phyloP scores from a whole-genome alignment of 768 basidiomycete genomes.

The Collybiopsis confluens region DNA sequence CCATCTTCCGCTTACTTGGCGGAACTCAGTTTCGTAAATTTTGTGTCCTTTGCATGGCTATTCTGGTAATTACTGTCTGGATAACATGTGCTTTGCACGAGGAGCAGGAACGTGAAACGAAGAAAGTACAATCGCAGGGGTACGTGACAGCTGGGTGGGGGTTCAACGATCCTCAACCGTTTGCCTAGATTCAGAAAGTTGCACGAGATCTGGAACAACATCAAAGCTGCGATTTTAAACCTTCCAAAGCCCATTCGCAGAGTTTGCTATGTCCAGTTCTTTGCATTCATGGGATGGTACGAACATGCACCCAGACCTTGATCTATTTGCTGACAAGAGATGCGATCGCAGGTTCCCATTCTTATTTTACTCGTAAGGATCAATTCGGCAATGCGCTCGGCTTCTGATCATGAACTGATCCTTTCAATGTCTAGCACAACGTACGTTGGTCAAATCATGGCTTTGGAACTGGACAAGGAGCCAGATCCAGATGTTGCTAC shows the following conservation, averaged over 20 bases:
- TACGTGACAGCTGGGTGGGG: too few species aligned
- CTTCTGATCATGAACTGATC: too few species aligned
- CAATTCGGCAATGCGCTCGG: conserved; percentile 5
- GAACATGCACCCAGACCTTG: conserved; percentile 17
- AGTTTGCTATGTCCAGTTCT: conserved; percentile 91
- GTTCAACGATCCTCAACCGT: too few species aligned
- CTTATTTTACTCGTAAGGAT: conserved; percentile 79
- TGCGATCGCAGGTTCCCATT: conserved; percentile 75
- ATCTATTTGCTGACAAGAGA: conserved; percentile 6
- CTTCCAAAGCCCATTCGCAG: conserved; percentile 82
- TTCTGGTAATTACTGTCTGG: conserved; percentile 78
- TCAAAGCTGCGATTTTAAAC: conserved; percentile 63
- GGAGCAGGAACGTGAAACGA: conserved; percentile 68
- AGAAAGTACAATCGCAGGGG: conserved; percentile 38
- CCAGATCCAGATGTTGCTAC: conserved; percentile 84
- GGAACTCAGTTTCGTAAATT: conserved; percentile 96
- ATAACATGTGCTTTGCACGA: conserved; percentile 85
- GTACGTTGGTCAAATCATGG: conserved; percentile 93
- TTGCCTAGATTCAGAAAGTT: conserved; percentile 42
- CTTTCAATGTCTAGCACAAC: conserved; percentile 72
- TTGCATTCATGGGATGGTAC: conserved; percentile 96
- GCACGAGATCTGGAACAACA: conserved; percentile 75
- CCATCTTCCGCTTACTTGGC: conserved; percentile 75
- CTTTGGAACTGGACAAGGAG: conserved; percentile 64
- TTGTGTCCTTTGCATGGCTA: conserved; percentile 77